Percentiles rank a stretch among this genome's conserved stretches.
These are phyloP conservation scores for Talaromyces sp. DNA, from an alignment of 2,329 filamentous ascomycete genomes.

Conservation along the genomic window DNA sequence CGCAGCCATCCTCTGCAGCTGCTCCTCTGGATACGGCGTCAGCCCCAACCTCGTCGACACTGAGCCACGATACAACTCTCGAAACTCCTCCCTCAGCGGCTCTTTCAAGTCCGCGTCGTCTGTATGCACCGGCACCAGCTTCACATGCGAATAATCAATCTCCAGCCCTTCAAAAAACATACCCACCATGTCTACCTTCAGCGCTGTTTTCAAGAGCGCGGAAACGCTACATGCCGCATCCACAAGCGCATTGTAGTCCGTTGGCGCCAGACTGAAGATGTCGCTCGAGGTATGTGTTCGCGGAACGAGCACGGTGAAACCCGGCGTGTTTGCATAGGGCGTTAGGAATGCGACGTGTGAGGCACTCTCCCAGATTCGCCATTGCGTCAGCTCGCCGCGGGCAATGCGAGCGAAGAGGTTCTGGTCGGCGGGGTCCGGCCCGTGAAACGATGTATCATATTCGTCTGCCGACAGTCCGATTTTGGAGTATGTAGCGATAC, in stretches of 20 bases:
- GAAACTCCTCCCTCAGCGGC: background rate
- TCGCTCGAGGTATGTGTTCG: background rate
- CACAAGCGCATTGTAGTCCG: background rate
- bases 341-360: background rate
- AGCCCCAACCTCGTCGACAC: background rate
- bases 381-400: background rate
- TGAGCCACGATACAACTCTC: background rate
- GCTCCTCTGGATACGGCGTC: background rate
- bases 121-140: background rate
- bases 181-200: background rate
- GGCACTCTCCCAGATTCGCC: background rate
- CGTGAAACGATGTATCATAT: background rate
- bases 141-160: background rate
- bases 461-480: too few species aligned
- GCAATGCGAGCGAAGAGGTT: background rate
- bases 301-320: background rate
- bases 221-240: background rate
- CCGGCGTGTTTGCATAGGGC: background rate
- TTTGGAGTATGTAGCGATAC: background rate
- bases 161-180: background rate
- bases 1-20: background rate
- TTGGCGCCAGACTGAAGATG: background rate
- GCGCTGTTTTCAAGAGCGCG: background rate
- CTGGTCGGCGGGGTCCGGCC: background rate
- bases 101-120: too few species aligned